phyloP scores from a whole-genome alignment of 2,329 filamentous ascomycete genomes.

The Fusarium sp. region DNA sequence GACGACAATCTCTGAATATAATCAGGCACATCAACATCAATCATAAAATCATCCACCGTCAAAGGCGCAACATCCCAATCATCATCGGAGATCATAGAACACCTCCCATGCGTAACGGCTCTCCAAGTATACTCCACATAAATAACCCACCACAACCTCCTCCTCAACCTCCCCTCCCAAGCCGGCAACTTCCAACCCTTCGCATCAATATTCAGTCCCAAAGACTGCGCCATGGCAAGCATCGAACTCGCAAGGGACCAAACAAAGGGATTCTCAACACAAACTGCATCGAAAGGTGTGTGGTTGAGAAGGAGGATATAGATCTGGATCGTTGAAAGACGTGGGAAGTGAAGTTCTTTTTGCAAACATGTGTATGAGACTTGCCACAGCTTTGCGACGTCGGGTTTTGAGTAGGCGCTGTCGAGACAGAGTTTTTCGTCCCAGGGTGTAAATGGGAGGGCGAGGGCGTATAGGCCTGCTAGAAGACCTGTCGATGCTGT shows the following conservation, averaged over 20 bases:
- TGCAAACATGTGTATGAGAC: not conserved
- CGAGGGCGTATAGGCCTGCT: constrained; percentile 1
- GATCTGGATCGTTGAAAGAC: not conserved
- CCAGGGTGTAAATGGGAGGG: constrained; percentile 8
- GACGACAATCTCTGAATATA: not conserved
- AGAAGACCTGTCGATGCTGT: not conserved
- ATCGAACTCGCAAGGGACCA: not conserved
- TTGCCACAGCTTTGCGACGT: not conserved
- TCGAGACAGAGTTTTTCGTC: constrained; percentile 14
- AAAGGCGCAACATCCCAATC: not conserved
- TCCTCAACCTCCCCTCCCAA: not conserved
- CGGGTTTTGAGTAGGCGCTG: not conserved
- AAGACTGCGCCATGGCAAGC: constrained; percentile 6
- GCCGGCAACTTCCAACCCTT: not conserved
- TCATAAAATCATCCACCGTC: not conserved
- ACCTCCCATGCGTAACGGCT: not conserved
- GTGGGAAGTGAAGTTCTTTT: constrained; percentile 1
- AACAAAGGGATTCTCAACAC: not conserved
- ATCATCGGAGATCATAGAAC: not conserved
- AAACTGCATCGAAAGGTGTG: not conserved
- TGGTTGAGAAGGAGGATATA: not conserved
- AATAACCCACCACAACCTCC: constrained; percentile 6
- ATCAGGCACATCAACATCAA: not conserved
- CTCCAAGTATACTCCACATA: constrained; percentile 12
- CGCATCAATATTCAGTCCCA: not conserved